Evolutionary conservation across 2,329 filamentous ascomycete genomes (phyloP).

Genomic region (Pseudogymnoascus sp.): DNA sequence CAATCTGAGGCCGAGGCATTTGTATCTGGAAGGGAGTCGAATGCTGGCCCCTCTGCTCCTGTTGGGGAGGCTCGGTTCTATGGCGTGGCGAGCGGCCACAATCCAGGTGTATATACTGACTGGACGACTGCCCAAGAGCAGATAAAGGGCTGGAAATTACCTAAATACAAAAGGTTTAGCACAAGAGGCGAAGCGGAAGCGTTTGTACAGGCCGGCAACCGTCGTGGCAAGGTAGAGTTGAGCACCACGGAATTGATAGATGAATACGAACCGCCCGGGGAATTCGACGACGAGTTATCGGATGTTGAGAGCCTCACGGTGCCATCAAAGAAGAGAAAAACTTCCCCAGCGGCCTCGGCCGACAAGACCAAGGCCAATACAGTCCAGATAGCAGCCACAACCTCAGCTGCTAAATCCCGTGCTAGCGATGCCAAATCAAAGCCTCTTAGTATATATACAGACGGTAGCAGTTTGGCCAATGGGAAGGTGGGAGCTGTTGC

Average conservation of each 20-base stretch:
- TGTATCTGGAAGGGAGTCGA: slow-evolving; percentile 50
- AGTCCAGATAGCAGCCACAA: slow-evolving; percentile 10
- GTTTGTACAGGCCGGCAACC: slow-evolving; percentile 52
- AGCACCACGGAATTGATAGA: slow-evolving; percentile 18
- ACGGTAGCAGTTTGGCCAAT: slow-evolving; percentile 55
- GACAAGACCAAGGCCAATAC: slow-evolving; percentile 21
- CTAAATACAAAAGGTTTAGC: slow-evolving; percentile 62
- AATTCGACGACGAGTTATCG: slow-evolving; percentile 38
- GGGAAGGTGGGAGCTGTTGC: slow-evolving; percentile 48
- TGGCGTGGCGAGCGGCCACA: slow-evolving; percentile 52
- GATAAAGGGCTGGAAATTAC: slow-evolving; percentile 60
- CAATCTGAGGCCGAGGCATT: slow-evolving; percentile 73
- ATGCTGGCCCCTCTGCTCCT: slow-evolving; percentile 30
- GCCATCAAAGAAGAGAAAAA: not conserved
- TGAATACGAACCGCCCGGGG: slow-evolving; percentile 24
- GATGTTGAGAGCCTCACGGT: slow-evolving; percentile 20
- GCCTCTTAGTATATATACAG: slow-evolving; percentile 49
- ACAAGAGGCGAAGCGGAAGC: slow-evolving; percentile 67
- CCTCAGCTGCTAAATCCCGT: slow-evolving; percentile 18
- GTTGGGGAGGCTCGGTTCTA: slow-evolving; percentile 44
- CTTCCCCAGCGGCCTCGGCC: slow-evolving; percentile 32
- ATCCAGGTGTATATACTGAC: slow-evolving; percentile 52
- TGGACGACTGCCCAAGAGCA: slow-evolving; percentile 67
- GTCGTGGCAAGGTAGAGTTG: not conserved
- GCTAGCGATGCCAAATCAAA: not conserved